These are phyloP conservation scores for Sugiyamaella xylanicola DNA, from an alignment of 1,139 yeast species.

Conservation along the genomic window DNA sequence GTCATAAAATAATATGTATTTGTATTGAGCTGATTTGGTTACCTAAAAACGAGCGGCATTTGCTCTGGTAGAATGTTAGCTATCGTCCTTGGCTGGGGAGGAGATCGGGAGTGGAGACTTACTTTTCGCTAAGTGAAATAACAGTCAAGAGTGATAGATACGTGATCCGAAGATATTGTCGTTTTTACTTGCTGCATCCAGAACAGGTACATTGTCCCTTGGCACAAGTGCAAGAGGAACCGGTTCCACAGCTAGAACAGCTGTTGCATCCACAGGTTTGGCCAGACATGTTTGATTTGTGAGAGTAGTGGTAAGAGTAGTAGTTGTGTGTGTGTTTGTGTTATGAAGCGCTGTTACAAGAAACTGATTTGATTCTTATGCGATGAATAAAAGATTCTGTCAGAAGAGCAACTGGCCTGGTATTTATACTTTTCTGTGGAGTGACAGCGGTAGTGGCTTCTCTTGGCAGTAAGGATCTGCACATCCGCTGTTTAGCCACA, in stretches of 20 bases:
- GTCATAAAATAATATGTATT: too few relatives aligned
- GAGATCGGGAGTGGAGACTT: neutral
- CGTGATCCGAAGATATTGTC: neutral
- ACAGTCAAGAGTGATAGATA: neutral
- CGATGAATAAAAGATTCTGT: neutral
- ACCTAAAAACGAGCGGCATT: too few relatives aligned
- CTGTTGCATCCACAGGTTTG: constrained; percentile 23
- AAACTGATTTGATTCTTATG: neutral
- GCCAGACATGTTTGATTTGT: constrained; percentile 9
- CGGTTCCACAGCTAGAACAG: constrained; percentile 23
- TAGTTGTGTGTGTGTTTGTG: neutral
- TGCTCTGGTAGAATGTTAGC: too few relatives aligned
- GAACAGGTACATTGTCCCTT: constrained; percentile 27
- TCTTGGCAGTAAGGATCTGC: neutral
- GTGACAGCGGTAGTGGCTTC: neutral
- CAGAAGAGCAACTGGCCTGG: neutral
- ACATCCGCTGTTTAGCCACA: neutral
- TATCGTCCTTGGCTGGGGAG: too few relatives aligned
- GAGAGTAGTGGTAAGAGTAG: neutral
- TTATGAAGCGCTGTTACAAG: neutral
- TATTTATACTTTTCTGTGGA: neutral
- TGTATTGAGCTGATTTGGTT: too few relatives aligned
- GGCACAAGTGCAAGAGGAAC: constrained; percentile 26
- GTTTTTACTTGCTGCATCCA: constrained; percentile 25
- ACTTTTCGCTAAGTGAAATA: neutral